Conservation (phyloP, 2,329 filamentous ascomycete genomes). For the Penicillium sp. region DNA sequence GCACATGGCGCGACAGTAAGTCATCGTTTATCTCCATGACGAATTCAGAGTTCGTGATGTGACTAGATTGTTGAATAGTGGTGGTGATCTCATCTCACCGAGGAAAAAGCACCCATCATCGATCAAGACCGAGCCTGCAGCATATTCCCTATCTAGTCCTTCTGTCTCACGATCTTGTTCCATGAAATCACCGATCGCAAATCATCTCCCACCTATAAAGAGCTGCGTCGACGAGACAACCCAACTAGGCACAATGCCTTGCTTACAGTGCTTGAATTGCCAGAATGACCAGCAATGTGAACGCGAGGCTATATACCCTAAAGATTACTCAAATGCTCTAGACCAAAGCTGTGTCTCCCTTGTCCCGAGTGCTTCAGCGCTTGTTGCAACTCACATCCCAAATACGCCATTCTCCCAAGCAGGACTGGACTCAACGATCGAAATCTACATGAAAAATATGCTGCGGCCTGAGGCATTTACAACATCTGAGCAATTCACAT, state of each 20-base stretch:
- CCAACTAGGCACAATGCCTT: neutral
- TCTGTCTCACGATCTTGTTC: neutral
- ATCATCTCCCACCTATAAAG: neutral
- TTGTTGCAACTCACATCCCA: neutral
- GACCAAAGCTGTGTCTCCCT: neutral
- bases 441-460: conserved; percentile 17
- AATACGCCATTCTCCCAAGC: neutral
- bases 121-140: neutral
- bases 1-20: conserved; percentile 55
- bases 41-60: neutral
- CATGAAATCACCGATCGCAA: neutral
- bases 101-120: neutral
- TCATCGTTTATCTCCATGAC: conserved; percentile 7
- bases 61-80: neutral
- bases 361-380: neutral
- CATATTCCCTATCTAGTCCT: neutral
- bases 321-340: conserved; percentile 3
- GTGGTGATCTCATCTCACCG: neutral
- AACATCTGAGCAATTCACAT: neutral
- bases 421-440: conserved; percentile 9
- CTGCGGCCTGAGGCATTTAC: conserved; percentile 19
- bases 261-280: conserved; percentile 10
- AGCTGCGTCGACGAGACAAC: no score
- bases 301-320: neutral
- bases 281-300: conserved; percentile 1